These are phyloP conservation scores for Ophiostoma australiae DNA, from an alignment of 2,329 filamentous ascomycete species.

Conservation along the genomic window DNA sequence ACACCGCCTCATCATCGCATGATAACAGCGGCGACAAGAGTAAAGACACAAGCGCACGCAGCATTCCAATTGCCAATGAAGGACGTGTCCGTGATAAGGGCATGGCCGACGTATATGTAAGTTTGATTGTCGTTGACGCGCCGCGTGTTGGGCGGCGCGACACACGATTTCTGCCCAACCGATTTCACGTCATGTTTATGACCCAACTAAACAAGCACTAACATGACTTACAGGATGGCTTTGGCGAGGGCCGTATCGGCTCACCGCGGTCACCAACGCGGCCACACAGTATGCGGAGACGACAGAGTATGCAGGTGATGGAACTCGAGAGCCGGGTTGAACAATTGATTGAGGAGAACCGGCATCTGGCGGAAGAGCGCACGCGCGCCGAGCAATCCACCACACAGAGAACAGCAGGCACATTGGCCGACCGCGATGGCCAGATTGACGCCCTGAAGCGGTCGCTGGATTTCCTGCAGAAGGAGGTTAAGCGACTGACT, in stretches of 20 bases:
- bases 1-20: conserved; percentile 28
- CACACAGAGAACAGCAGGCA: conserved; percentile 60
- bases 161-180: too few species aligned
- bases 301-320: conserved; percentile 94
- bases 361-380: conserved; percentile 68
- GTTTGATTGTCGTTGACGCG: conserved; percentile 39
- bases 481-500: conserved; percentile 73
- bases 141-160: not conserved
- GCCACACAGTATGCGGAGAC: conserved; percentile 91
- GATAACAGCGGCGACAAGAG: conserved; percentile 22
- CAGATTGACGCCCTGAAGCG: conserved; percentile 80
- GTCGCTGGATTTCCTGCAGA: conserved; percentile 72
- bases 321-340: conserved; percentile 85
- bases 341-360: conserved; percentile 79
- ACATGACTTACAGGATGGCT: conserved; percentile 66
- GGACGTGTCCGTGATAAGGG: conserved; percentile 76
- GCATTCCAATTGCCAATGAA: conserved; percentile 75
- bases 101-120: conserved; percentile 93
- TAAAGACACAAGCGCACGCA: conserved; percentile 24
- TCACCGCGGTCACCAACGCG: conserved; percentile 89
- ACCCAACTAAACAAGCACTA: not conserved
- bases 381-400: conserved; percentile 57
- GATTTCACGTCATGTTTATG: not conserved
- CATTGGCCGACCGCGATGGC: conserved; percentile 74
- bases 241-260: conserved; percentile 78